Evolutionary conservation across 495 filamentous ascomycete genomes (phyloP), one percentile per base, ranked within the genome.

Genomic region (Aspergillus bridgeri): DNA sequence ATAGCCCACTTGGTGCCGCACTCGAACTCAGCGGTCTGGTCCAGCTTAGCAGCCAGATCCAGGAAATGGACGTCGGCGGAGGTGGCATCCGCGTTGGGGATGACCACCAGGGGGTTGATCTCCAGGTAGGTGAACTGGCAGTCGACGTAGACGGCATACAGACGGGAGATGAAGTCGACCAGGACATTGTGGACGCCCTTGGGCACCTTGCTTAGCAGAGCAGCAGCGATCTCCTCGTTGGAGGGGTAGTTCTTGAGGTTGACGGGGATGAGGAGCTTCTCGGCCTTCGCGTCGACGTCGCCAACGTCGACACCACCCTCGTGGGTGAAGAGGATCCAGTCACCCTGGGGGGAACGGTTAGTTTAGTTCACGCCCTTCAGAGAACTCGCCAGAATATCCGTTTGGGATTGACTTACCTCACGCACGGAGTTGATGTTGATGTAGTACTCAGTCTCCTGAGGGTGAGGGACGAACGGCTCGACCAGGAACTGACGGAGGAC

Each of bases 101-200:
- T 92, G 68, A 96, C 94, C 54, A 99, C 94, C 58, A 99, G 79
- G 53, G 94, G 94, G 83, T 99, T 99, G 83, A 99, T 99, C 79
- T 99, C 94, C 59, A 99, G 92, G 80, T 98, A 98, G 69, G 94
- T 98, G 83, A 99, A 99, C 78, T 99, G 94, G 87, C 90, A 96
- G 83, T 99, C 94, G 54, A 99, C 94, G 67, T 98, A 99, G 81
- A 99, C 94, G 69, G 91, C 92, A 70, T 97, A 97, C 45, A 92
- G 84, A 64, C 88, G 80, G 65, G 88, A 88, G 76, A 92, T 99
- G 83, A 99, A 98, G 83, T 99, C 94, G 56, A 97, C 89, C 42
- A 99, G 85, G 68, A 99, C 94, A 63, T 96, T 96, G 83, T 99
- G 94, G 43, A 98, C 79, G 67, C 93, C 93, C 78, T 89, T 83